Base-by-base conservation (phyloP, 805 yeast species). In the Tetrapisispora namnaoensis region DNA sequence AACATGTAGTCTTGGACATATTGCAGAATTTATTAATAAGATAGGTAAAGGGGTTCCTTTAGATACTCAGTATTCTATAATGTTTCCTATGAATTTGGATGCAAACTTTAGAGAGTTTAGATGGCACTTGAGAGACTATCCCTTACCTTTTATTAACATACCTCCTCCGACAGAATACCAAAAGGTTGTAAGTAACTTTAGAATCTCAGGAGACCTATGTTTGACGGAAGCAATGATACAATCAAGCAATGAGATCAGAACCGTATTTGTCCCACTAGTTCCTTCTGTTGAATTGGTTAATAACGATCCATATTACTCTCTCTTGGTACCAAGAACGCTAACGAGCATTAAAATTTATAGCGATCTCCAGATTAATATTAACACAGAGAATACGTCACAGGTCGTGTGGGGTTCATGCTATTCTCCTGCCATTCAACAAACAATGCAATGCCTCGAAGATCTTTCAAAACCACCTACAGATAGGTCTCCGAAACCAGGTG, bases 381-480 rank as follows among this genome's bases (percentile, higher is more conserved):
- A 73, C 46, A 75, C 93, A 0, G 68, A 70, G 13, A 61, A 62
- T 3, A 80, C 90, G 0, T 79, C 90, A 0, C 69, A 83, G 30
- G 78, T 86, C 36, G 77, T 85, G 0, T 89, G 96, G 95, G 93
- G 95, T 35, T 80, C 80, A 32, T 83, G 91, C 0, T 82, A 84
- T 55, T 87, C 83, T 55, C 89, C 95, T 17, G 90, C 89, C 1
- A 76, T 90, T 30, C 88, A 87, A 54, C 90, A 87, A 54, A 73
- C 82, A 1, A 83, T 86, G 80, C 69, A 80, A 48, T 83, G 79
- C 49, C 75, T 90, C 51, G 95, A 89, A 57, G 80, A 83, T 42
- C 86, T 90, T 60, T 80, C 95, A 1, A 90, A 91, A 62, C 95
- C 96, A 0, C 95, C 95, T 0, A 68, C 85, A 16, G 98, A 90